Percentiles rank a stretch among this genome's conserved stretches.
These are phyloP conservation scores for Ustilago trichophora DNA, from an alignment of 1,284 basidiomycete genomes.

Conservation along the genomic window DNA sequence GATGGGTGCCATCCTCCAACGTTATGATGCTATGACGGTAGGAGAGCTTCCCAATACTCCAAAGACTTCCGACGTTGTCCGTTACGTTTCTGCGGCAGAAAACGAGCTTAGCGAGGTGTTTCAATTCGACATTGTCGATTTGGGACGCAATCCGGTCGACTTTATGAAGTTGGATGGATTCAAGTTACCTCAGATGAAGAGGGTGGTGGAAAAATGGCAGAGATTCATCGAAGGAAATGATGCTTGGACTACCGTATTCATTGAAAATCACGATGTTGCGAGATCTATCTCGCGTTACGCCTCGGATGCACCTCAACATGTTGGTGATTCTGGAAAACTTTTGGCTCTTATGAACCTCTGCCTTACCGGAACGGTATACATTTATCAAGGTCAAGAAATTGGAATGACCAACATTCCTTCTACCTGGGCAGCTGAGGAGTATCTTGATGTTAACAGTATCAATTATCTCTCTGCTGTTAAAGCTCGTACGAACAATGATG, in stretches of 20 bases:
- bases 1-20: constrained; percentile 70
- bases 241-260: constrained; percentile 53
- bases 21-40: constrained; percentile 73
- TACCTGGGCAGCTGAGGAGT: constrained; percentile 75
- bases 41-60: constrained; percentile 71
- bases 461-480: constrained; percentile 45
- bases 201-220: constrained; percentile 74
- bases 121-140: constrained; percentile 74
- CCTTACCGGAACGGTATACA: constrained; percentile 75
- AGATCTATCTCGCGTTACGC: constrained; percentile 74
- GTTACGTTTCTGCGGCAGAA: constrained; percentile 74
- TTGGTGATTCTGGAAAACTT: constrained; percentile 73
- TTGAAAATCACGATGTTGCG: constrained; percentile 76
- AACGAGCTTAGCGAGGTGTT: constrained; percentile 74
- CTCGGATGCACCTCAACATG: constrained; percentile 72
- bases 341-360: constrained; percentile 74
- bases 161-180: constrained; percentile 70
- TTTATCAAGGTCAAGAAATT: constrained; percentile 75
- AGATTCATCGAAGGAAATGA: constrained; percentile 45
- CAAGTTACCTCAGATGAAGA: constrained; percentile 73
- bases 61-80: constrained; percentile 70
- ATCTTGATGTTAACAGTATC: constrained; percentile 48
- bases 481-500: constrained; percentile 27
- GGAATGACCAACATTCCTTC: constrained; percentile 76
- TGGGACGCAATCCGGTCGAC: constrained; percentile 67